phyloP scores from a whole-genome alignment of 2,329 filamentous ascomycete species.

The Ploettnerulaceae sp. region DNA sequence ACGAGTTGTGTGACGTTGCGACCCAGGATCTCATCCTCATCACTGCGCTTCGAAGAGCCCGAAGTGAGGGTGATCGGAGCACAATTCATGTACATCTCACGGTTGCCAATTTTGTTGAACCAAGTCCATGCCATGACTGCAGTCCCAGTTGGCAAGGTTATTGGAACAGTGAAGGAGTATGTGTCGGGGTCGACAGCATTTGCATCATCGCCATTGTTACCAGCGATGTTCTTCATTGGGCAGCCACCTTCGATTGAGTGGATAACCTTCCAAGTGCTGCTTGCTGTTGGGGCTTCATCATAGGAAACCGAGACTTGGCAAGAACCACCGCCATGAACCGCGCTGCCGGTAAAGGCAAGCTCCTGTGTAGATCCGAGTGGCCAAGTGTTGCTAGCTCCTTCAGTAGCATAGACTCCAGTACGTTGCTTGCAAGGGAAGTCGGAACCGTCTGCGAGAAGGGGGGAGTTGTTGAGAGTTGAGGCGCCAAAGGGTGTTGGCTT shows the following conservation, averaged over 20 bases:
- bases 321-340: conserved; percentile 84
- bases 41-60: conserved; percentile 41
- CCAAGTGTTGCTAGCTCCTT: conserved; percentile 52
- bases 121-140: conserved; percentile 89
- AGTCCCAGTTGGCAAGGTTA: conserved; percentile 66
- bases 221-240: conserved; percentile 53
- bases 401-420: conserved; percentile 42
- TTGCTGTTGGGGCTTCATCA: conserved; percentile 61
- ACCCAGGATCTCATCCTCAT: conserved; percentile 20
- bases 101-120: conserved; percentile 89
- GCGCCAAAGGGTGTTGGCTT: conserved; percentile 60
- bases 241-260: conserved; percentile 85
- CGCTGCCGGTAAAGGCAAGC: conserved; percentile 64
- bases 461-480: conserved; percentile 53
- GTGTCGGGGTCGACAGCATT: conserved; percentile 43
- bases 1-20: conserved; percentile 23
- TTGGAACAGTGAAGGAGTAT: conserved; percentile 69
- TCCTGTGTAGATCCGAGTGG: conserved; percentile 56
- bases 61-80: conserved; percentile 64
- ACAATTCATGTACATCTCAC: conserved; percentile 98
- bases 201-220: conserved; percentile 53
- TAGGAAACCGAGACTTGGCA: conserved; percentile 87
- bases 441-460: conserved; percentile 53
- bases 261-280: conserved; percentile 80
- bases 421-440: conserved; percentile 82